phyloP scores from a whole-genome alignment of 139 green algal species.

The Chlorella sp. region DNA sequence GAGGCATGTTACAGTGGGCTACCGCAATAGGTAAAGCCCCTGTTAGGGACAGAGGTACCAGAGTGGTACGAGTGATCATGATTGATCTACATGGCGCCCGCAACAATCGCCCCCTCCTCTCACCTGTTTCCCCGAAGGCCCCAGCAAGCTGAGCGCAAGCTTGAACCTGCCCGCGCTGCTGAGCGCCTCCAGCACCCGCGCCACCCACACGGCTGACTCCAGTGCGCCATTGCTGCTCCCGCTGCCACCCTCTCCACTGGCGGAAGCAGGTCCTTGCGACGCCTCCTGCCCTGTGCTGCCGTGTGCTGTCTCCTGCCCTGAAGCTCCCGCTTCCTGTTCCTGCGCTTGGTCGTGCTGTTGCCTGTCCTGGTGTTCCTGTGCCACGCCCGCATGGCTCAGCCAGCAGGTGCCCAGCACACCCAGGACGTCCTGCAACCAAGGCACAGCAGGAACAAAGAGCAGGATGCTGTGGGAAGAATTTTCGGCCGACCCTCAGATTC shows the following conservation, averaged over 20 bases:
- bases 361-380: constrained; percentile 16
- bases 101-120: background rate
- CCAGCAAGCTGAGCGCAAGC: constrained; percentile 21
- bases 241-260: no score
- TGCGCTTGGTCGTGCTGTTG: no score
- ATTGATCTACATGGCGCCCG: no score
- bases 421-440: constrained; percentile 18
- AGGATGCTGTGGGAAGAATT: background rate
- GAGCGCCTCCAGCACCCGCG: constrained; percentile 6
- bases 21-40: no score
- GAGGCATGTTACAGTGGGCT: no score
- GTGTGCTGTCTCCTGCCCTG: no score
- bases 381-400: constrained; percentile 18
- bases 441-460: background rate
- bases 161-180: constrained; percentile 18
- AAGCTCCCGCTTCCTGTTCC: no score
- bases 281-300: no score
- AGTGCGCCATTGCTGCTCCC: constrained; percentile 12
- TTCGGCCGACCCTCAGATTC: no score
- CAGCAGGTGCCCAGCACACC: constrained; percentile 25
- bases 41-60: no score
- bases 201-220: constrained; percentile 18
- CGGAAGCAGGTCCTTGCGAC: no score
- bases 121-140: constrained; percentile 2
- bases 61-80: no score